Conservation (phyloP, 768 basidiomycete species). For the Tricholoma flavovirens region DNA sequence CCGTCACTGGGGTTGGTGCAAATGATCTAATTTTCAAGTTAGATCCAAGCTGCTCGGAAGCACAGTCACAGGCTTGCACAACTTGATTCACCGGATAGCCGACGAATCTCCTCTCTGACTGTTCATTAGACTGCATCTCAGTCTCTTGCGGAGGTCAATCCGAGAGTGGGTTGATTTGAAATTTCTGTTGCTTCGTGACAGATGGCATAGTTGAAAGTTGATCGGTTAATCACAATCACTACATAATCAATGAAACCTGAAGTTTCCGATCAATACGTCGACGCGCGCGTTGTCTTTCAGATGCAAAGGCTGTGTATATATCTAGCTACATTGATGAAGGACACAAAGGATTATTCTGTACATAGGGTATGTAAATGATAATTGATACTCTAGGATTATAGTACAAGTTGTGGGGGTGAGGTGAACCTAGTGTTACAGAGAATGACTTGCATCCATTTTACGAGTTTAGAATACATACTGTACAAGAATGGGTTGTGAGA, state of each 20-base stretch:
- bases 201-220: not conserved
- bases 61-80: no score
- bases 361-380: not conserved
- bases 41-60: no score
- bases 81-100: no score
- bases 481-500: not conserved
- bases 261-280: not conserved
- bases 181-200: not conserved
- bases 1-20: no score
- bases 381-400: not conserved
- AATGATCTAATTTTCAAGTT: no score
- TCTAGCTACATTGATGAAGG: not conserved
- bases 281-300: not conserved
- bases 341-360: not conserved
- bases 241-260: not conserved
- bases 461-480: conserved; percentile 2
- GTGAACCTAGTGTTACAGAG: not conserved
- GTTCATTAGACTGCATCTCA: no score
- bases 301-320: not conserved
- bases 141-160: no score
- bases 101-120: no score
- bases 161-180: not conserved
- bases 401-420: not conserved
- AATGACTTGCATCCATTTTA: not conserved
- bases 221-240: not conserved